Conservation (phyloP, 257 asterid species). For the Lithospermum erythrorhizon region DNA sequence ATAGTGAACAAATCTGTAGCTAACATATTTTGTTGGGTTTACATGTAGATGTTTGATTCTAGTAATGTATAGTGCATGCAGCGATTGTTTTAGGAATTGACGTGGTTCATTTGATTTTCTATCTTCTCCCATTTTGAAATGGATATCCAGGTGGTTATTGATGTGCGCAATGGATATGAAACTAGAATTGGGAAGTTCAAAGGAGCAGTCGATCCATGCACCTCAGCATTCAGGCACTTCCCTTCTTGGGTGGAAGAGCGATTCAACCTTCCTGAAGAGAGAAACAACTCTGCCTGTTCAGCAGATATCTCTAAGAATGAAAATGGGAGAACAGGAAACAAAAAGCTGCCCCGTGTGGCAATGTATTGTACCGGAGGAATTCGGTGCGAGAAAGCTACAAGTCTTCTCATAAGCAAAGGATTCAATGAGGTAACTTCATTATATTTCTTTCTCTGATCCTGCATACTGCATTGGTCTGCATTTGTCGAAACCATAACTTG, state of each 20-base stretch:
- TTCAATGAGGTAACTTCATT: conserved; percentile 60
- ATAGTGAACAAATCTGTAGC: background rate
- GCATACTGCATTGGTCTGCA: background rate
- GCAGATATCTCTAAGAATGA: conserved; percentile 23
- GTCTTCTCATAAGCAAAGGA: conserved; percentile 82
- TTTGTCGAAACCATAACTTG: background rate
- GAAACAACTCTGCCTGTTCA: conserved; percentile 23
- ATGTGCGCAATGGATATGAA: conserved; percentile 93
- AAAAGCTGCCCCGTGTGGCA: conserved; percentile 64
- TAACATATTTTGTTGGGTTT: background rate
- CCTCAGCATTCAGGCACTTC: conserved; percentile 85
- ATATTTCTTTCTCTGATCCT: background rate
- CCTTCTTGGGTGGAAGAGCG: conserved; percentile 76
- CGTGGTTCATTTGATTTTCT: background rate
- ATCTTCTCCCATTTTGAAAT: background rate
- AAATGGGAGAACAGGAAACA: conserved; percentile 31
- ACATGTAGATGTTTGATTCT: background rate
- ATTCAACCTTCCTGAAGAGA: conserved; percentile 30
- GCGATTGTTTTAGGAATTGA: background rate
- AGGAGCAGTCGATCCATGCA: conserved; percentile 86
- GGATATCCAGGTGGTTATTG: conserved; percentile 62
- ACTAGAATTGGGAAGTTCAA: conserved; percentile 93
- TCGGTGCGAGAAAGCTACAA: conserved; percentile 95
- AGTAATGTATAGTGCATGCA: background rate
- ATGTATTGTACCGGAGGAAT: conserved; percentile 99